These are phyloP conservation scores for Scenedesmus sp. DNA, from an alignment of 163 green algal species.

Conservation along the genomic window DNA sequence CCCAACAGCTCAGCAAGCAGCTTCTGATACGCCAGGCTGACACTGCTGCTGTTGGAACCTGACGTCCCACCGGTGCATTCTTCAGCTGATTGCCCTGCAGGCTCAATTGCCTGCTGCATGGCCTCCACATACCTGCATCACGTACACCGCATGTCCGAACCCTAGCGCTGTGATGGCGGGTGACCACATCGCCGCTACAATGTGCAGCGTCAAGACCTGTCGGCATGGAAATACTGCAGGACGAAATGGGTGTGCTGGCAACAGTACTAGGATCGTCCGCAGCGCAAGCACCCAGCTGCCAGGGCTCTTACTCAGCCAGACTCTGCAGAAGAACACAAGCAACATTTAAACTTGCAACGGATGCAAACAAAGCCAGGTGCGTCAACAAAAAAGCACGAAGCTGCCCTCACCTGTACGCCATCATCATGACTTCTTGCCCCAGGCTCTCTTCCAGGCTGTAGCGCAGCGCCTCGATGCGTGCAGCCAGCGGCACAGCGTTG, in stretches of 20 bases:
- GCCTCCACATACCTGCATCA: slow-evolving; percentile 17
- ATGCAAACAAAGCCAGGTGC: neutral
- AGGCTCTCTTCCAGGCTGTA: slow-evolving; percentile 8
- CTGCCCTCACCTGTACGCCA: slow-evolving; percentile 5
- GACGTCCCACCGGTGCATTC: neutral
- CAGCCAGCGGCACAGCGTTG: neutral
- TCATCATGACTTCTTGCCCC: slow-evolving; percentile 3
- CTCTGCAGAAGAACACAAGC: neutral
- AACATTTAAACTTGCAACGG: neutral
- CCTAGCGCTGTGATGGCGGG: too few species aligned
- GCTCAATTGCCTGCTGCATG: slow-evolving; percentile 13
- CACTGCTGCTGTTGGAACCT: neutral
- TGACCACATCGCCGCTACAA: too few species aligned
- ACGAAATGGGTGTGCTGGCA: neutral
- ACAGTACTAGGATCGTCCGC: neutral
- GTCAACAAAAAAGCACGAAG: neutral
- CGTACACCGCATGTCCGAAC: too few species aligned
- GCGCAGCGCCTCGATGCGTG: neutral
- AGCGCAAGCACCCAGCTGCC: neutral
- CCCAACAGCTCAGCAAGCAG: slow-evolving; percentile 43
- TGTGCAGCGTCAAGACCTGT: too few species aligned
- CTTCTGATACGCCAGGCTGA: neutral
- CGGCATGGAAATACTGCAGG: too few species aligned
- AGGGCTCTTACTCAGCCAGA: neutral
- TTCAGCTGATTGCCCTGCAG: neutral